Evolutionary conservation across 169 alveolate genomes (phyloP), one percentile per base, ranked within the genome.

Genomic region (Haemoproteus tartakovskyi): DNA sequence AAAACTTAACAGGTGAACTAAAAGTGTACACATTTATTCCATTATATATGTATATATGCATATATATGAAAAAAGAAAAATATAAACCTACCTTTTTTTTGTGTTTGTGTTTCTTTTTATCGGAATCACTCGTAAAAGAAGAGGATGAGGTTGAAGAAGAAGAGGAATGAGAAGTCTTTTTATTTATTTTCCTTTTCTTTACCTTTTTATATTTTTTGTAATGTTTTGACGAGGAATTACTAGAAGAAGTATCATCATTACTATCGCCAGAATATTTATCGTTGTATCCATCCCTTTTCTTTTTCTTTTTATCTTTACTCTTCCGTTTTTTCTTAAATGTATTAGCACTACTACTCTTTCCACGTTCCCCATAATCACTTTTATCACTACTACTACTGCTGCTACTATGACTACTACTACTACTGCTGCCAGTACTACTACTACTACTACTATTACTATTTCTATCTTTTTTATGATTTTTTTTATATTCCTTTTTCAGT

Each of bases 401-500:
- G 8, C 16, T 21, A 45, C 18, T n/a, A 0, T n/a, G n/a, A n/a
- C 56, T 45, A 5, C 56, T 45, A 21, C 60, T 22, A 2, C 3
- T 18, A 16, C 60, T 48, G 16, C 30, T 12, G 33, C 46, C 18
- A 29, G 16, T 29, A 29, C 21, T 30, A 9, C 11, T n/a, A 52
- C 47, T 52, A 29, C 14, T n/a, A 26, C 22, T 29, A n/a, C 51
- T 46, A 1, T 47, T 26, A 22, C 27, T 47, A 37, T 50, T 51
- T 38, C 37, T 52, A 43, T 70, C 57, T 30, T 50, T 70, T 37
- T 47, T 70, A 9, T 59, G 27, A 47, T 70, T 70, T 14, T 54
- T 41, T 70, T 70, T 70, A 45, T 70, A 70, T 60, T 70, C 62
- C 29, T 70, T 70, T 56, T 70, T 70, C 46, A 70, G 40, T 36